Percentiles rank a stretch among this genome's conserved stretches.
Evolutionary conservation across 2,329 filamentous ascomycete species (phyloP).

Genomic region (Aureobasidium sp.): DNA sequence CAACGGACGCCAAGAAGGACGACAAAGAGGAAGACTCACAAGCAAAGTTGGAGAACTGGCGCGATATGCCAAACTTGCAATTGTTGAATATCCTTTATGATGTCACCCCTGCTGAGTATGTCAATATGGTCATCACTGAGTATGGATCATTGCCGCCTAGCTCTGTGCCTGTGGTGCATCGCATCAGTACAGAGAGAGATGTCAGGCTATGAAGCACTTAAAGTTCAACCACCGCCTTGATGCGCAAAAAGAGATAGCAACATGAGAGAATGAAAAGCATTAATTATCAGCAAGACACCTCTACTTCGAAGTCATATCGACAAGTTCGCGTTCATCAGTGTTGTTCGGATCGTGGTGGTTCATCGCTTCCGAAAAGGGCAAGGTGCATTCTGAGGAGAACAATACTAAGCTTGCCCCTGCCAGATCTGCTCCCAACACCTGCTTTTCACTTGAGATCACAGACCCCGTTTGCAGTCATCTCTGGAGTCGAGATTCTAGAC

Average conservation of each 20-base stretch:
- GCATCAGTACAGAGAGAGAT: slow-evolving; percentile 53
- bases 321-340: too few species aligned
- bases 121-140: slow-evolving; percentile 92
- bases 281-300: neutral
- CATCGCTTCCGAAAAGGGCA: neutral
- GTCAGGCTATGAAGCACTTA: slow-evolving; percentile 20
- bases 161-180: slow-evolving; percentile 81
- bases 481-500: too few species aligned
- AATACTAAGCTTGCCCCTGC: slow-evolving; percentile 12
- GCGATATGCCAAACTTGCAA: slow-evolving; percentile 65
- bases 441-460: neutral
- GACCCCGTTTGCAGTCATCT: neutral
- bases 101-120: slow-evolving; percentile 87
- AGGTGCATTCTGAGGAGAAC: slow-evolving; percentile 3
- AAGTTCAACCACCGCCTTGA: neutral
- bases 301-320: neutral
- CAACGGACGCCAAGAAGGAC: slow-evolving; percentile 26
- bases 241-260: slow-evolving; percentile 3
- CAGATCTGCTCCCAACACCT: neutral
- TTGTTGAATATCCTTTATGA: slow-evolving; percentile 87
- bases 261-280: slow-evolving; percentile 16
- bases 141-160: slow-evolving; percentile 88
- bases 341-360: neutral
- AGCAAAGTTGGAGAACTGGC: slow-evolving; percentile 56
- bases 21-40: slow-evolving; percentile 35